Conservation (phyloP, 257 asterid genomes). For the Capsicum rhomboideum region DNA sequence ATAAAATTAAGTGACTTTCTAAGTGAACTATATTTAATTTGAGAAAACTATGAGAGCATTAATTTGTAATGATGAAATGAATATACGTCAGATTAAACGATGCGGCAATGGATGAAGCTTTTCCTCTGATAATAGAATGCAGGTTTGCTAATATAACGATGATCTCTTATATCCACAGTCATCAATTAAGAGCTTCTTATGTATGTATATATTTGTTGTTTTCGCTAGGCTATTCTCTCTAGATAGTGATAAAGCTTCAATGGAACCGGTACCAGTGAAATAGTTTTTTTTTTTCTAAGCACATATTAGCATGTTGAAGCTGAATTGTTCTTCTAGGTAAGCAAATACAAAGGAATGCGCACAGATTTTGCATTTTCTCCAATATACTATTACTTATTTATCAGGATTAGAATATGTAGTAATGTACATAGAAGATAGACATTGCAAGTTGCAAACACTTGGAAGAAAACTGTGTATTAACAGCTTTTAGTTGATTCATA, state of each 20-base stretch:
- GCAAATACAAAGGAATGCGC: background rate
- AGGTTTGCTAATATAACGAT: background rate
- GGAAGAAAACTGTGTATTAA: background rate
- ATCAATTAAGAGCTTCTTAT: background rate
- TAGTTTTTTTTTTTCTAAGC: too few relatives aligned
- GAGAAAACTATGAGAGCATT: too few relatives aligned
- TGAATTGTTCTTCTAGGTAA: background rate
- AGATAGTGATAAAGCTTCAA: background rate
- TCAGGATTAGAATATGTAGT: background rate
- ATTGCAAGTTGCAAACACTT: background rate
- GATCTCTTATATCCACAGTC: background rate
- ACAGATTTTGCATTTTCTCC: background rate
- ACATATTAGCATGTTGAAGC: too few relatives aligned
- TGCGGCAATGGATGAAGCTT: background rate
- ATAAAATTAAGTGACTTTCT: too few relatives aligned
- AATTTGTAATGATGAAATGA: background rate
- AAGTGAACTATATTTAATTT: too few relatives aligned
- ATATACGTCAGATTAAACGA: background rate
- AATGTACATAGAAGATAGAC: background rate
- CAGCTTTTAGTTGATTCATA: background rate
- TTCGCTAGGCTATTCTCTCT: background rate
- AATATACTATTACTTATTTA: background rate
- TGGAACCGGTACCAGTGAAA: background rate
- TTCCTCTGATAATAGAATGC: background rate
- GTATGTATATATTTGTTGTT: background rate